Percentiles rank a stretch among this genome's conserved stretches.
Evolutionary conservation across 129 eudicot genomes (phyloP).

Genomic region (Tanacetum coccineum): DNA sequence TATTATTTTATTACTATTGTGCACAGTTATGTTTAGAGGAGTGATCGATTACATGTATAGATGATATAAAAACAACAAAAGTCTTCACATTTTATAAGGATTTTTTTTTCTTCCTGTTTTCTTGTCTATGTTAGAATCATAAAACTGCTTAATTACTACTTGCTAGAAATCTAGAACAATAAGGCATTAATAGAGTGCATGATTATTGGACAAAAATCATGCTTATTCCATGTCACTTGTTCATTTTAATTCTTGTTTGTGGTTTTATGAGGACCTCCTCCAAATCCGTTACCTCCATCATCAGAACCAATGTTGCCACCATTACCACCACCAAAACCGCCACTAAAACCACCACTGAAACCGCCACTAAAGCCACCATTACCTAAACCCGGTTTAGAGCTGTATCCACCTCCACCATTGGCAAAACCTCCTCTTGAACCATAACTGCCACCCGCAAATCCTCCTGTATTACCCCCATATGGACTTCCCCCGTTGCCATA

Average conservation of each 20-base stretch:
- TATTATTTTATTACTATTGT: too few relatives aligned
- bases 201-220: conserved; percentile 24
- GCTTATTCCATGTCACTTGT: conserved; percentile 27
- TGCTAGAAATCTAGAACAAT: not conserved
- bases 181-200: conserved; percentile 8
- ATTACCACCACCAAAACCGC: conserved; percentile 26
- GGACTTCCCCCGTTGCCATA: conserved; percentile 28
- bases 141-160: conserved; percentile 9
- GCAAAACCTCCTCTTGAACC: conserved; percentile 33
- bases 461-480: conserved; percentile 23
- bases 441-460: conserved; percentile 23
- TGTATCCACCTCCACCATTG: conserved; percentile 31
- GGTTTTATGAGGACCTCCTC: conserved; percentile 28
- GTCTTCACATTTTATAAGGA: too few relatives aligned
- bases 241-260: conserved; percentile 29
- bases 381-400: conserved; percentile 22
- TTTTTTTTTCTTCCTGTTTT: not conserved
- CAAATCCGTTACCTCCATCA: conserved; percentile 29
- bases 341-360: conserved; percentile 2
- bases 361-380: conserved; percentile 27
- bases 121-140: conserved; percentile 12
- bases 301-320: conserved; percentile 21
- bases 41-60: conserved; percentile 20
- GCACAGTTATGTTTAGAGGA: too few relatives aligned
- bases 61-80: not conserved